phyloP scores from a whole-genome alignment of 2,329 filamentous ascomycete genomes.

The Aspergillus arachidicola region DNA sequence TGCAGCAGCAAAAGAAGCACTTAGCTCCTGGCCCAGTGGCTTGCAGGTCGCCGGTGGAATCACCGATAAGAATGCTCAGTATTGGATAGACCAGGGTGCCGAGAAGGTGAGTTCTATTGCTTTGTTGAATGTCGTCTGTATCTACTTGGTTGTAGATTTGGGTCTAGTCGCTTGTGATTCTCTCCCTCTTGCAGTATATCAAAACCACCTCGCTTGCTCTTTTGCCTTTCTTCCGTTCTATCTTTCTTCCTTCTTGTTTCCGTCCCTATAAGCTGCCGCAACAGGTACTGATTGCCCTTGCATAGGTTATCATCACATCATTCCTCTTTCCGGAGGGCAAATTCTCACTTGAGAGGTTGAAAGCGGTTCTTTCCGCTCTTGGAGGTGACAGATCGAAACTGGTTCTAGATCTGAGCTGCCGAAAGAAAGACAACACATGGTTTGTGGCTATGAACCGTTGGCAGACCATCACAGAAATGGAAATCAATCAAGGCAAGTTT shows the following conservation, averaged over 20 bases:
- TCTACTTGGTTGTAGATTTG: constrained; percentile 6
- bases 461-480: constrained; percentile 97
- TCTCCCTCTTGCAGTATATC: constrained; percentile 1
- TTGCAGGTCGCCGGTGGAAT: constrained; percentile 96
- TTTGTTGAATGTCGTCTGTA: neutral
- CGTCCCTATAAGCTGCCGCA: constrained; percentile 12
- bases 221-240: neutral
- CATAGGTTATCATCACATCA: constrained; percentile 93
- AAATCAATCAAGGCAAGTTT: constrained; percentile 75
- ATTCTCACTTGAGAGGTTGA: constrained; percentile 77
- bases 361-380: constrained; percentile 72
- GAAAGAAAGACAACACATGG: constrained; percentile 76
- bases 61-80: constrained; percentile 76
- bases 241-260: neutral
- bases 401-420: constrained; percentile 93
- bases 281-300: constrained; percentile 6
- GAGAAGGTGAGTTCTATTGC: constrained; percentile 68
- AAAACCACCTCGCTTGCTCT: neutral
- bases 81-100: constrained; percentile 86
- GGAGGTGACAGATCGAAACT: constrained; percentile 76
- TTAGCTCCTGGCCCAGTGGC: constrained; percentile 75
- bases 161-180: neutral
- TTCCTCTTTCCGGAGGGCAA: constrained; percentile 84
- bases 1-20: constrained; percentile 73
- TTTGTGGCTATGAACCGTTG: constrained; percentile 99